Evolutionary conservation across 2,329 filamentous ascomycete genomes (phyloP), one percentile per base, ranked within the genome.

Genomic region (Domatiomyces globalis): DNA sequence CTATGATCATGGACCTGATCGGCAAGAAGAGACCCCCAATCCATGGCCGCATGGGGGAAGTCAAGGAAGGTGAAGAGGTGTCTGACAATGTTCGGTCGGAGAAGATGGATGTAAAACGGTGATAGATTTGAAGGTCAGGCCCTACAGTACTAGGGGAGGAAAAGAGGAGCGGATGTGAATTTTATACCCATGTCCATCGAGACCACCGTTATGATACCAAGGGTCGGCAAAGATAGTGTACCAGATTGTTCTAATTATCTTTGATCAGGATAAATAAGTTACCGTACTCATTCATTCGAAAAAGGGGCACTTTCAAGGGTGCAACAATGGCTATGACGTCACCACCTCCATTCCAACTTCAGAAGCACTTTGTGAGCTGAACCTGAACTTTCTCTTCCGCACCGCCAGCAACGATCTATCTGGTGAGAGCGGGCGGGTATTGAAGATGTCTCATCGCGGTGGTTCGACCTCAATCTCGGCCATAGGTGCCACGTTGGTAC

Each of bases 1-100:
- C 75, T 25, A 84, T 89, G 57, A 73, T 67, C 43, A 61, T 73
- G 51, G 85, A 88, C 65, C 51, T 84, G 6, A 75, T 63, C 48
- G 71, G 71, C 1, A 67, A 59, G 56, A 66, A 60, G 54, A 58
- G 55, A 17, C 54, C 58, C 1, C 62, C 61, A 2, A 49, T 67
- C 45, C 64, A 67, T 47, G 65, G 63, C 1, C 60, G 63, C 5
- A 50, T 49, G 9, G 48, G 50, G 12, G 52, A 56, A 25, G 50
- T 56, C 15, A 68, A 68, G 27, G 63, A 66, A 48, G 65, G 66
- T 55, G 33, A 15, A 39, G 33, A 39, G 10, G 33, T 4, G 2
- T 39, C 15, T 15, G 33, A 39, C 33, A 39, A 5, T 15, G 33
- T 39, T 39, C 77, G 73, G 58, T 65, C 77, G 49, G 67, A 76